Percentiles rank a stretch among this genome's conserved stretches.
Evolutionary conservation across 1,284 basidiomycete species (phyloP).

Genomic region (Tilletia setariae): DNA sequence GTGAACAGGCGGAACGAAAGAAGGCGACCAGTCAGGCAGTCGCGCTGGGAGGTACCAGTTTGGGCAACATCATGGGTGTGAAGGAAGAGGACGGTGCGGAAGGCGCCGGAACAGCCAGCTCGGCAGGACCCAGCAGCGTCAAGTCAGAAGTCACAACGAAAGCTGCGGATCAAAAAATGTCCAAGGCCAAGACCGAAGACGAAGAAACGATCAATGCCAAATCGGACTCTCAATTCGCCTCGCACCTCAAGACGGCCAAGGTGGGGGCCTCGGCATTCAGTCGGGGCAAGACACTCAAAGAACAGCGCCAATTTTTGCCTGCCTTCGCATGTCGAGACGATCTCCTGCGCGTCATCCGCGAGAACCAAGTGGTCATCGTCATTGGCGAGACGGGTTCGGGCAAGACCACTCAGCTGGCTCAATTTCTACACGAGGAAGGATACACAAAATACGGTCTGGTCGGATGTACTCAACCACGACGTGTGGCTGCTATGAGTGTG

Average conservation of each 20-base stretch:
- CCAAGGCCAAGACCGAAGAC: neutral
- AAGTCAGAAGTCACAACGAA: neutral
- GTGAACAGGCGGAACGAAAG: conserved; percentile 83
- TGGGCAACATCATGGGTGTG: conserved; percentile 97
- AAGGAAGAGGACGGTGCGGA: conserved; percentile 75
- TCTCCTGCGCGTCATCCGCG: conserved; percentile 79
- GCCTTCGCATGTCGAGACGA: conserved; percentile 97
- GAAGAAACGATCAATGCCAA: conserved; percentile 67
- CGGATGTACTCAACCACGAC: conserved; percentile 92
- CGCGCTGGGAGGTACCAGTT: conserved; percentile 80
- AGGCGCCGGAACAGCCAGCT: neutral
- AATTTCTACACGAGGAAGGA: conserved; percentile 92
- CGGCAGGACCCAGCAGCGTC: neutral
- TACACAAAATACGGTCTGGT: conserved; percentile 83
- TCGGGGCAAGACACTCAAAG: conserved; percentile 76
- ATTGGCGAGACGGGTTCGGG: conserved; percentile 94
- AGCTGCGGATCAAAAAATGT: neutral
- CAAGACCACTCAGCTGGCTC: conserved; percentile 87
- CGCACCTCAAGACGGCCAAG: conserved; percentile 64
- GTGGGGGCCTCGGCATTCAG: conserved; percentile 77
- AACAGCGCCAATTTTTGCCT: conserved; percentile 94
- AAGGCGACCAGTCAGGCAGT: conserved; percentile 82
- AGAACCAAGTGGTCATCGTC: conserved; percentile 90
- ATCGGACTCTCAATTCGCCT: conserved; percentile 92
- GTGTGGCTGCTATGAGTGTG: conserved; percentile 97